These are phyloP conservation scores for Iris macrosiphon DNA, from an alignment of 106 monocot species.

Conservation along the genomic window DNA sequence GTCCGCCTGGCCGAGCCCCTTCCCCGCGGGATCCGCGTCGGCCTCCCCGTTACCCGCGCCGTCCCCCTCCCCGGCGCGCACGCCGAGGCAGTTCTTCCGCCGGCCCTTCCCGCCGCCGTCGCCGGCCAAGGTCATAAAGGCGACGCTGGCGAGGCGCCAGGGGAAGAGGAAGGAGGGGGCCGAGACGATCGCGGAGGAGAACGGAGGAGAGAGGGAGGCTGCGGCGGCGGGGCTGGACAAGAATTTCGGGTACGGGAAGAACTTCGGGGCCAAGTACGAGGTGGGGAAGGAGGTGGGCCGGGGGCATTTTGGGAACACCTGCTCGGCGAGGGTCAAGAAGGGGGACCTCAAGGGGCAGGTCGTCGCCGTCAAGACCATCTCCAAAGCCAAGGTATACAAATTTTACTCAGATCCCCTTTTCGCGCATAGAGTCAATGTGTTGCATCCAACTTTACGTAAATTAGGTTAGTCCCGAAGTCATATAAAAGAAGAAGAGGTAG, in stretches of 20 bases:
- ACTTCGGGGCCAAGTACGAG: constrained; percentile 33
- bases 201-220: constrained; percentile 8
- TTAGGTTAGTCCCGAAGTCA: too few species aligned
- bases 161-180: constrained; percentile 33
- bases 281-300: constrained; percentile 35
- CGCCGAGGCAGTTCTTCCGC: constrained; percentile 48
- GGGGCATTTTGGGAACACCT: constrained; percentile 39
- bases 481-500: too few species aligned
- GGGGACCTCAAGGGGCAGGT: constrained; percentile 32
- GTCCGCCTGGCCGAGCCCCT: constrained; percentile 23
- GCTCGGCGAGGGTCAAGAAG: constrained; percentile 23
- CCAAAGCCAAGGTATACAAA: constrained; percentile 35
- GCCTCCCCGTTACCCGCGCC: constrained; percentile 19
- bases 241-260: constrained; percentile 34
- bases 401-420: too few species aligned
- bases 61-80: constrained; percentile 27
- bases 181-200: constrained; percentile 17
- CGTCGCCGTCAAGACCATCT: constrained; percentile 35
- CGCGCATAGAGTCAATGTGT: too few species aligned
- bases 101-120: constrained; percentile 58
- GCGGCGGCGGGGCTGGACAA: constrained; percentile 25
- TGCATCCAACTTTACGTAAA: too few species aligned
- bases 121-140: constrained; percentile 46
- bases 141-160: constrained; percentile 28
- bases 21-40: constrained; percentile 5